phyloP scores from a whole-genome alignment of 164 flowering plant species.

The Tetracentron sinense region DNA sequence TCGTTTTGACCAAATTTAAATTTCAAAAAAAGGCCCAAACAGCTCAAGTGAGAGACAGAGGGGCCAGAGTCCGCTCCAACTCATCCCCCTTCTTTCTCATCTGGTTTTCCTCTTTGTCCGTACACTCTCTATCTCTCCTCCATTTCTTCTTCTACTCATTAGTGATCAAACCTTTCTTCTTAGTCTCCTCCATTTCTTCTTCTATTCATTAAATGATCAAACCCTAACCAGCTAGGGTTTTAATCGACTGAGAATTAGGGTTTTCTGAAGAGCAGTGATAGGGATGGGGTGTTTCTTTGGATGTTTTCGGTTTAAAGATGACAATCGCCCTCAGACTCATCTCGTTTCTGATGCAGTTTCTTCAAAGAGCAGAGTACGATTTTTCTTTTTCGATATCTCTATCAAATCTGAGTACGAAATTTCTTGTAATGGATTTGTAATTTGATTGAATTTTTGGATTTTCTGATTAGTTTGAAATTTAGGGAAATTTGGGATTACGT shows the following conservation, averaged over 20 bases:
- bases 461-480: background rate
- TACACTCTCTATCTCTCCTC: background rate
- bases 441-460: background rate
- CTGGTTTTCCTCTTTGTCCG: too few relatives aligned
- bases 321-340: conserved; percentile 19
- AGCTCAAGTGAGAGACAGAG: too few relatives aligned
- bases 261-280: conserved; percentile 14
- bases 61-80: too few relatives aligned
- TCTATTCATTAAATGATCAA: conserved; percentile 25
- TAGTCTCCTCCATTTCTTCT: background rate
- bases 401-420: background rate
- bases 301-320: conserved; percentile 53
- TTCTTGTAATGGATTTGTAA: background rate
- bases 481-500: too few relatives aligned
- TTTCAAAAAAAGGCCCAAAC: background rate
- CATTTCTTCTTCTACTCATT: background rate
- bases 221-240: too few relatives aligned
- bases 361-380: conserved; percentile 28
- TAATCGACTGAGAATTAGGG: conserved; percentile 18
- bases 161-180: too few relatives aligned
- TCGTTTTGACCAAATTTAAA: background rate
- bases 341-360: conserved; percentile 25
- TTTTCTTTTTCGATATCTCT: background rate
- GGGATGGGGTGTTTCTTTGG: conserved; percentile 66
- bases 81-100: too few relatives aligned